These are phyloP conservation scores for Cardiospermum halicacabum DNA, from an alignment of 345 rosid species.

Conservation along the genomic window DNA sequence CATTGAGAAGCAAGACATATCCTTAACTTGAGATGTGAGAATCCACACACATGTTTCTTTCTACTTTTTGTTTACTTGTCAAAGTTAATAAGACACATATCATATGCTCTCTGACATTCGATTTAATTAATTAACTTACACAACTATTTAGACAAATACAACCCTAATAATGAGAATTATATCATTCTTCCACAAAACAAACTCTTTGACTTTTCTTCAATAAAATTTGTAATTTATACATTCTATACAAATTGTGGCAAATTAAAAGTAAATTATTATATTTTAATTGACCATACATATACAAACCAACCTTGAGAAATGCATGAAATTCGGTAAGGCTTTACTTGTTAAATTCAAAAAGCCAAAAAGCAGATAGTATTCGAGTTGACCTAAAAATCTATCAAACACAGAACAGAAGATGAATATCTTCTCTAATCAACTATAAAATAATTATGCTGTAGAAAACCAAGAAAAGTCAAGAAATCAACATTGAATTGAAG, in stretches of 20 bases:
- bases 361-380: constrained; percentile 17
- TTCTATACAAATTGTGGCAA: too few relatives aligned
- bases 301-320: not conserved
- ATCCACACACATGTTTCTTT: constrained; percentile 6
- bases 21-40: constrained; percentile 32
- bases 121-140: not conserved
- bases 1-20: constrained; percentile 38
- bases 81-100: not conserved
- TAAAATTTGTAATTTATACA: not conserved
- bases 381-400: constrained; percentile 28
- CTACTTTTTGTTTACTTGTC: not conserved
- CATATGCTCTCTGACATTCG: not conserved
- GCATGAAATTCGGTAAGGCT: not conserved
- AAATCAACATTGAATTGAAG: constrained; percentile 5
- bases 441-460: constrained; percentile 9
- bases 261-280: not conserved
- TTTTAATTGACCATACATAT: not conserved
- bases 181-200: too few relatives aligned
- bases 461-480: constrained; percentile 9
- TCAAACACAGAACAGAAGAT: too few relatives aligned
- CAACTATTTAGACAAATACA: not conserved
- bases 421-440: constrained; percentile 5
- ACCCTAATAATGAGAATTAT: too few relatives aligned
- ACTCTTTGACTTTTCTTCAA: not conserved
- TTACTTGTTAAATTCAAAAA: constrained; percentile 15